Evolutionary conservation across 441 rosid genomes (phyloP).

Genomic region (Bocquillonia castaneifolia): DNA sequence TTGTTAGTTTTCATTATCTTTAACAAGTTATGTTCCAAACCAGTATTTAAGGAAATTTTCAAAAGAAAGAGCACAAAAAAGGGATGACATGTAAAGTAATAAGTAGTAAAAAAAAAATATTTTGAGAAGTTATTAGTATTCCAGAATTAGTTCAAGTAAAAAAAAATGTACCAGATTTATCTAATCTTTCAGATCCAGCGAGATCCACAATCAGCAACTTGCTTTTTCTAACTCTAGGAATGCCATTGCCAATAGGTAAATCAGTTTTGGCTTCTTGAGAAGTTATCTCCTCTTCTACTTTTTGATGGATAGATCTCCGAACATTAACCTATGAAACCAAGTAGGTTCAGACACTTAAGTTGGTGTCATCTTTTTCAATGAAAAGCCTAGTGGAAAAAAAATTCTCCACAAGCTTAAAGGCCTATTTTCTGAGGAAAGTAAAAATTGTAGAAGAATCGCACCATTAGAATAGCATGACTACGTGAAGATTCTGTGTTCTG

Average conservation of each 20-base stretch:
- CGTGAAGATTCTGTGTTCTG: slow-evolving; percentile 92
- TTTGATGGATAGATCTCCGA: slow-evolving; percentile 54
- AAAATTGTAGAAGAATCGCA: slow-evolving; percentile 25
- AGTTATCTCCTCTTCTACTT: slow-evolving; percentile 34
- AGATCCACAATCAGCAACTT: slow-evolving; percentile 89
- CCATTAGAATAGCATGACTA: slow-evolving; percentile 92
- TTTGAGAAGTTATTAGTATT: not conserved
- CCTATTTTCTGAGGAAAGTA: slow-evolving; percentile 1
- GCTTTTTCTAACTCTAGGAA: slow-evolving; percentile 70
- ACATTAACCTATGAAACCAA: slow-evolving; percentile 50
- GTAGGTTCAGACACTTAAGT: slow-evolving; percentile 6
- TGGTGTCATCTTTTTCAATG: not conserved
- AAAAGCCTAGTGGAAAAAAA: slow-evolving; percentile 12
- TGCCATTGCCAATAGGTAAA: slow-evolving; percentile 38
- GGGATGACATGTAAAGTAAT: not conserved
- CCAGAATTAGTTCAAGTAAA: not conserved
- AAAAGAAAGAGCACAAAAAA: not conserved
- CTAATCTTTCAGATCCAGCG: slow-evolving; percentile 91
- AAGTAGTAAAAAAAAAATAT: slow-evolving; percentile 4
- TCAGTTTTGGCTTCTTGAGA: slow-evolving; percentile 29
- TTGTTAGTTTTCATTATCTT: not conserved
- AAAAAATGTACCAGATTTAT: slow-evolving; percentile 66
- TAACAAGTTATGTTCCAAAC: not conserved
- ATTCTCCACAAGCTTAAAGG: not conserved
- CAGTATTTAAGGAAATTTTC: not conserved